Conservation (phyloP, 441 rosid species). For the Adansonia grandidieri region DNA sequence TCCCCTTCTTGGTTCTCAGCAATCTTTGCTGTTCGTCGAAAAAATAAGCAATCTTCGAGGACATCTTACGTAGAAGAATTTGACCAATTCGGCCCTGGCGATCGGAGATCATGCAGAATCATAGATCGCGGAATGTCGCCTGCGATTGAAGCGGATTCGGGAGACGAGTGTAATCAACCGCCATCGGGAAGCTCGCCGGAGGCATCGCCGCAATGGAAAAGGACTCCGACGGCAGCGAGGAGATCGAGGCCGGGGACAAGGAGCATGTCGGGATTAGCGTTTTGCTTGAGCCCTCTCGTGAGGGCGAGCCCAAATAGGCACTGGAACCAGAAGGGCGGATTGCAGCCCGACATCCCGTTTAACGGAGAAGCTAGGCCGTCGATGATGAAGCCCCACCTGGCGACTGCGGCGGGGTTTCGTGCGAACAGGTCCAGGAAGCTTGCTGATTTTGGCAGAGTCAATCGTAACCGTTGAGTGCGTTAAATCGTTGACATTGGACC, state of each 20-base stretch:
- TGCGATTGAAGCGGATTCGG: constrained; percentile 41
- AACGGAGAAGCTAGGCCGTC: constrained; percentile 49
- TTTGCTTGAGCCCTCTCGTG: constrained; percentile 87
- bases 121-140: constrained; percentile 76
- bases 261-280: constrained; percentile 57
- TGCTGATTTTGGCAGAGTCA: constrained; percentile 72
- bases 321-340: constrained; percentile 59
- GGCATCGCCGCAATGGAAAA: constrained; percentile 47
- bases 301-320: constrained; percentile 77
- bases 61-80: constrained; percentile 35
- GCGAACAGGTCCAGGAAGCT: constrained; percentile 88
- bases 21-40: constrained; percentile 49
- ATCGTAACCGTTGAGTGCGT: constrained; percentile 58
- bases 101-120: constrained; percentile 36
- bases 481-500: constrained; percentile 40
- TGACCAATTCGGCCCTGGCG: constrained; percentile 22
- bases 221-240: constrained; percentile 44
- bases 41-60: constrained; percentile 38
- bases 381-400: constrained; percentile 57
- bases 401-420: constrained; percentile 67
- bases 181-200: constrained; percentile 44
- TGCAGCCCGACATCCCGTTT: constrained; percentile 49
- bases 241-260: constrained; percentile 46
- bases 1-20: constrained; percentile 61
- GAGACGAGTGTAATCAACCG: constrained; percentile 37